Percentiles rank a stretch among this genome's conserved stretches.
These are phyloP conservation scores for Aspergillus persii DNA, from an alignment of 2,329 filamentous ascomycete species.

Conservation along the genomic window DNA sequence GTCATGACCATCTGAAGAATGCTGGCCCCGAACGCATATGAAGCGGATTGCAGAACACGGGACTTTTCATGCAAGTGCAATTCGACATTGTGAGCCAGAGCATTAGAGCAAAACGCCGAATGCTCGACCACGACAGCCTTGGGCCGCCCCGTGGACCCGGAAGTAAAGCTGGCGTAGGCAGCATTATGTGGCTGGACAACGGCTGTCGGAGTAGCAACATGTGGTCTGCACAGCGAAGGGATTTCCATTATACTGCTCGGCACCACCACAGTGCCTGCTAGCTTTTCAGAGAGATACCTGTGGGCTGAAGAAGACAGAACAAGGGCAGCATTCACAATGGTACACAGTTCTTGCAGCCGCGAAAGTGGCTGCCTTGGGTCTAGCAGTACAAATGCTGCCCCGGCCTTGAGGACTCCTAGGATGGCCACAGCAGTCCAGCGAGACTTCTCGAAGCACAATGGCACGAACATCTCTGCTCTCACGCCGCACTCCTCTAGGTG, in stretches of 20 bases:
- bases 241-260: no score
- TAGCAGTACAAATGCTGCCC: slow-evolving; percentile 30
- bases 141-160: not conserved
- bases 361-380: slow-evolving; percentile 27
- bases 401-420: slow-evolving; percentile 30
- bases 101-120: not conserved
- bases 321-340: not conserved
- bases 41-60: not conserved
- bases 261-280: no score
- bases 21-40: not conserved
- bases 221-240: no score
- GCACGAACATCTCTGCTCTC: slow-evolving; percentile 22
- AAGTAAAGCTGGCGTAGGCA: not conserved
- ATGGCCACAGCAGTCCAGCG: slow-evolving; percentile 29
- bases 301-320: not conserved
- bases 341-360: not conserved
- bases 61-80: not conserved
- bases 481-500: slow-evolving; percentile 24
- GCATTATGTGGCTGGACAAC: no score
- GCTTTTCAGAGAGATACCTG: not conserved
- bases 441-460: slow-evolving; percentile 30
- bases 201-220: no score
- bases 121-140: not conserved
- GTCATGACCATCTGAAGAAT: not conserved
- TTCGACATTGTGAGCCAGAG: not conserved